A percentile compares a stretch with the other conserved stretches of the same genome.
These are phyloP conservation scores for Cladorrhinum sp. DNA, from an alignment of 2,329 filamentous ascomycete genomes.

Conservation along the genomic window DNA sequence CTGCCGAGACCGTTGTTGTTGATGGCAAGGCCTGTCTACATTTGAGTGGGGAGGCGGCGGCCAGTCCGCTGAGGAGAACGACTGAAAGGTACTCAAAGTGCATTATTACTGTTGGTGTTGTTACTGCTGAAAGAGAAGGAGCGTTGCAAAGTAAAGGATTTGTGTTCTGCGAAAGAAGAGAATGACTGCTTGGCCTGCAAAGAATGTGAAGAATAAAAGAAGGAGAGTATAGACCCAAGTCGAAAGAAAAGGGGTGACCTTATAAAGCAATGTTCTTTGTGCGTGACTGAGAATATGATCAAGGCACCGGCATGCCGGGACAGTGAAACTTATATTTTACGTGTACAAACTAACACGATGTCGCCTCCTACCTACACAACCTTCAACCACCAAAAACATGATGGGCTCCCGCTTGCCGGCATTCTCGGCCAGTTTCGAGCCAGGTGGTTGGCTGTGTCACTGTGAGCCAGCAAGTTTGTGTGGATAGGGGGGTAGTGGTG, in stretches of 20 bases:
- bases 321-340: background rate
- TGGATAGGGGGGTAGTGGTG: slow-evolving; percentile 5
- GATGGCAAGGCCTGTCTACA: slow-evolving; percentile 22
- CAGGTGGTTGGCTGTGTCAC: background rate
- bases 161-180: no score
- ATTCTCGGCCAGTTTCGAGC: slow-evolving; percentile 7
- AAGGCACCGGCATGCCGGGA: background rate
- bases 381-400: background rate
- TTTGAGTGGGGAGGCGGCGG: slow-evolving; percentile 29
- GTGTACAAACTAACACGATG: no score
- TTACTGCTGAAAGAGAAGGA: no score
- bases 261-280: no score
- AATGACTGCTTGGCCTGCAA: no score
- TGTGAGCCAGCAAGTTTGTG: no score
- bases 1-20: background rate
- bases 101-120: slow-evolving; percentile 7
- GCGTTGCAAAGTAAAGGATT: no score
- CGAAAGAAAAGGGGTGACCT: no score
- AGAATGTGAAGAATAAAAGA: no score
- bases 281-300: background rate
- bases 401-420: background rate
- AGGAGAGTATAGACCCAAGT: no score
- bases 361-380: no score
- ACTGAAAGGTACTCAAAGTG: slow-evolving; percentile 19
- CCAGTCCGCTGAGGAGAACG: slow-evolving; percentile 29